These are phyloP conservation scores for sorghum (Sorghum bicolor) DNA, from an alignment of 176 grass and related monocot species.

Conservation along the genomic window DNA sequence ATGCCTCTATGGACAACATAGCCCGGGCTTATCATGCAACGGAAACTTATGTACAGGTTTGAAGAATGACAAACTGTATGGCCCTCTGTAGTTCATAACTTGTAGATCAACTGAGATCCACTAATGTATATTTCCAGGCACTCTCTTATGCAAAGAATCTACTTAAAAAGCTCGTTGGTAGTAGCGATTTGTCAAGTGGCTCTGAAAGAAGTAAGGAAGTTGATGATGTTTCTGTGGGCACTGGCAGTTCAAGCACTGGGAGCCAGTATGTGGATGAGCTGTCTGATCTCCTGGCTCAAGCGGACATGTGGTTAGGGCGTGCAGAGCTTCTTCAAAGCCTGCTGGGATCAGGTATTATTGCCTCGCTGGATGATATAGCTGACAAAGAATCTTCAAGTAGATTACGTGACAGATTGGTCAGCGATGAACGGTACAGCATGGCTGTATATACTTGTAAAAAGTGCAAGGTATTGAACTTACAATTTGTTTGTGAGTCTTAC, in stretches of 20 bases:
- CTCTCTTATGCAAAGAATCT: slow-evolving; percentile 76
- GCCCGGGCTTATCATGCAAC: slow-evolving; percentile 87
- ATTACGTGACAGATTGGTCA: slow-evolving; percentile 75
- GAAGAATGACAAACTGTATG: slow-evolving; percentile 26
- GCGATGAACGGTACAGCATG: slow-evolving; percentile 89
- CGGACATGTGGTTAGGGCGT: slow-evolving; percentile 81
- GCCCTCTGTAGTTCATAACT: slow-evolving; percentile 14
- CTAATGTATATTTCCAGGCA: slow-evolving; percentile 53
- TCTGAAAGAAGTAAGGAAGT: slow-evolving; percentile 71
- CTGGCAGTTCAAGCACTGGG: slow-evolving; percentile 60
- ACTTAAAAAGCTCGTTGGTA: slow-evolving; percentile 61
- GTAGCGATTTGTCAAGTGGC: slow-evolving; percentile 67
- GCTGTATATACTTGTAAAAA: slow-evolving; percentile 98
- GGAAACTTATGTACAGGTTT: slow-evolving; percentile 98
- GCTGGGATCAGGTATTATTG: slow-evolving; percentile 87
- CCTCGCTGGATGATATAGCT: slow-evolving; percentile 87
- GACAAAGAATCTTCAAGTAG: slow-evolving; percentile 82
- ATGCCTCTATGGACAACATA: slow-evolving; percentile 93
- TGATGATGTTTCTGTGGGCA: slow-evolving; percentile 62
- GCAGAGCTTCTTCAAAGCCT: slow-evolving; percentile 97
- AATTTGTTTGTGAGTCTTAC: slow-evolving; percentile 20
- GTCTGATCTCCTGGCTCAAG: slow-evolving; percentile 67
- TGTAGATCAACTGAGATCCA: slow-evolving; percentile 27
- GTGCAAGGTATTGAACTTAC: slow-evolving; percentile 73
- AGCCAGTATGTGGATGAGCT: slow-evolving; percentile 66